Base-by-base conservation (phyloP, 2,329 filamentous ascomycete species). In the Colletotrichum sp. region DNA sequence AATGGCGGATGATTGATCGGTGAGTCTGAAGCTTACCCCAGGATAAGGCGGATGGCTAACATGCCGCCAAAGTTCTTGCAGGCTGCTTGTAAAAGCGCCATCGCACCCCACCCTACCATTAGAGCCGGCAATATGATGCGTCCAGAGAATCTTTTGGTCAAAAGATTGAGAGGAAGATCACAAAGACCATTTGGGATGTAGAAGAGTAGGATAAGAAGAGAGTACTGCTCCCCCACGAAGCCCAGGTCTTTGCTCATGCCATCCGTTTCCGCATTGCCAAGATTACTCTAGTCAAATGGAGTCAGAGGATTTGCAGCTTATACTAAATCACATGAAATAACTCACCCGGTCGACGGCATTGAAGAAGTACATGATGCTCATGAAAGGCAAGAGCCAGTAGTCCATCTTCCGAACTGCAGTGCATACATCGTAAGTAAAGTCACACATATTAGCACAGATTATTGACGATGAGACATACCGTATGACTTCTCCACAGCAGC, bases 261-360 rank as follows among this genome's bases (percentile, higher is more conserved):
- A 70, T 89, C 87, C 0, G 88, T 90, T 75, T 90, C 88, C 0
- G 89, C 87, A 67, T 88, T 89, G 30, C 86, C 86, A 3, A 90
- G 80, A 71, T 90, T 90, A 48, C 85, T 86, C 83, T 73, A 13
- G 3, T 9, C 3, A 2, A 34, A n/a, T 13, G 18, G 18, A n/a
- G 16, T 57, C 26, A 57, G 30, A 16, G 4, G 3, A n/a, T 8
- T 34, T 61, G 34, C 16, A 10, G 21, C 3, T 5, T 3, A 4
- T 5, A 3, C 3, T 8, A 16, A 10, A 10, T 32, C 7, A 13
- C 2, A 71, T 58, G 43, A 16, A 21, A 4, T 8, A 2, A 24
- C 36, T 43, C 15, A 69, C 71, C 13, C 72, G 58, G 68, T 83
- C 77, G 74, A 73, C 71, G 8, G 79, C 71, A 60, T 78, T 78